phyloP scores from a whole-genome alignment of 805 yeast genomes.

The Hanseniaspora pseudoguilliermondii region DNA sequence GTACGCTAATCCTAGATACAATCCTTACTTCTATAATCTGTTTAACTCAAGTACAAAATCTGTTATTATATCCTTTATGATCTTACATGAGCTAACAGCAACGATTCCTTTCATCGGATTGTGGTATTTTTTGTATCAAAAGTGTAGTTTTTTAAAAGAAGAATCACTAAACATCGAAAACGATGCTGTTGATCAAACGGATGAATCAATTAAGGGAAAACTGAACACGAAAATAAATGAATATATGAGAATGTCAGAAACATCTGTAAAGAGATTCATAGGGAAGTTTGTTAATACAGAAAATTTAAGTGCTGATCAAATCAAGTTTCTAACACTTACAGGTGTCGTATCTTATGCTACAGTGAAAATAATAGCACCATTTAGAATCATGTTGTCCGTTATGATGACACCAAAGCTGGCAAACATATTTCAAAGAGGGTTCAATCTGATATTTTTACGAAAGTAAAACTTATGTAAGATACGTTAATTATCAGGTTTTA shows the following conservation, averaged over 20 bases:
- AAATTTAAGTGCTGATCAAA: constrained; percentile 39
- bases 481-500: too few species aligned
- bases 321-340: constrained; percentile 44
- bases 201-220: neutral
- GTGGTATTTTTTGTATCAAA: constrained; percentile 54
- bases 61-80: constrained; percentile 44
- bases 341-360: constrained; percentile 67
- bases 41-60: constrained; percentile 24
- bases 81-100: constrained; percentile 67
- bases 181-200: neutral
- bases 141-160: constrained; percentile 24
- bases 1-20: constrained; percentile 21
- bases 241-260: constrained; percentile 24
- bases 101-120: constrained; percentile 53
- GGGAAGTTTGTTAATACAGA: constrained; percentile 23
- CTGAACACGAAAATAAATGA: constrained; percentile 31
- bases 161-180: neutral
- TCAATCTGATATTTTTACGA: constrained; percentile 14
- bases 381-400: constrained; percentile 23
- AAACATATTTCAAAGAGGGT: constrained; percentile 15
- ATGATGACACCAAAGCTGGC: constrained; percentile 28
- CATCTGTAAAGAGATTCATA: neutral
- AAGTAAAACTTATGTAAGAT: too few species aligned
- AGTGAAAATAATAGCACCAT: constrained; percentile 39
- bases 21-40: constrained; percentile 20